phyloP scores from a whole-genome alignment of 106 monocot genomes.

The Vanilla planifolia region DNA sequence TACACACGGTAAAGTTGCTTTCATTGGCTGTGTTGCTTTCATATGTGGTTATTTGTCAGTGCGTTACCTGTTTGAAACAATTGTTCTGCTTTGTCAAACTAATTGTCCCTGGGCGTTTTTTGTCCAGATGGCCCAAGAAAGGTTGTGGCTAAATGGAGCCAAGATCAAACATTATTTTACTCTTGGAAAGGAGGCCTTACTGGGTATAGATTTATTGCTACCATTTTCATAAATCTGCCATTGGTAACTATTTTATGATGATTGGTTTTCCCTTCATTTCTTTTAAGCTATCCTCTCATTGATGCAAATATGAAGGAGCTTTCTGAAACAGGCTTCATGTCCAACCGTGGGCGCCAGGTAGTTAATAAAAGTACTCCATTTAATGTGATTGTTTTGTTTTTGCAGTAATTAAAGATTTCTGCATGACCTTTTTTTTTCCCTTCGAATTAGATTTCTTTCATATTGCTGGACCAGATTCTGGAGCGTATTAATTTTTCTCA shows the following conservation, averaged over 20 bases:
- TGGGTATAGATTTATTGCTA: conserved; percentile 39
- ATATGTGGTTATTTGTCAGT: conserved; percentile 2
- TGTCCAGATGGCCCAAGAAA: conserved; percentile 80
- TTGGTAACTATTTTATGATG: not conserved
- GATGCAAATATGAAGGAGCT: conserved; percentile 99
- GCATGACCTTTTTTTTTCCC: too few relatives aligned
- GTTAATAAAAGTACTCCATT: too few relatives aligned
- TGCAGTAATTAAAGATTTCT: too few relatives aligned
- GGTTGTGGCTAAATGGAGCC: conserved; percentile 65
- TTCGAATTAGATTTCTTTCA: too few relatives aligned
- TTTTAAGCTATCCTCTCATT: conserved; percentile 73
- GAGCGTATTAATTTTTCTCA: too few relatives aligned
- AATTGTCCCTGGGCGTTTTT: not conserved
- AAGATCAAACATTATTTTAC: conserved; percentile 65
- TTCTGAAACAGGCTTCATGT: conserved; percentile 84
- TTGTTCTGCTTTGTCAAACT: conserved; percentile 1
- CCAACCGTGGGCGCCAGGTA: conserved; percentile 97
- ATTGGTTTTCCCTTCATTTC: not conserved
- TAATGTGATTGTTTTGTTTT: too few relatives aligned
- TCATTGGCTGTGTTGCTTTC: not conserved
- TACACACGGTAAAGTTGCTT: not conserved
- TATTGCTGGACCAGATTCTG: too few relatives aligned
- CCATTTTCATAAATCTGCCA: not conserved
- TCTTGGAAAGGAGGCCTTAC: conserved; percentile 84
- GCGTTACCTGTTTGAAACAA: not conserved